Evolutionary conservation across 352 stramenopile genomes (phyloP).

Genomic region (Phytophthora pini): DNA sequence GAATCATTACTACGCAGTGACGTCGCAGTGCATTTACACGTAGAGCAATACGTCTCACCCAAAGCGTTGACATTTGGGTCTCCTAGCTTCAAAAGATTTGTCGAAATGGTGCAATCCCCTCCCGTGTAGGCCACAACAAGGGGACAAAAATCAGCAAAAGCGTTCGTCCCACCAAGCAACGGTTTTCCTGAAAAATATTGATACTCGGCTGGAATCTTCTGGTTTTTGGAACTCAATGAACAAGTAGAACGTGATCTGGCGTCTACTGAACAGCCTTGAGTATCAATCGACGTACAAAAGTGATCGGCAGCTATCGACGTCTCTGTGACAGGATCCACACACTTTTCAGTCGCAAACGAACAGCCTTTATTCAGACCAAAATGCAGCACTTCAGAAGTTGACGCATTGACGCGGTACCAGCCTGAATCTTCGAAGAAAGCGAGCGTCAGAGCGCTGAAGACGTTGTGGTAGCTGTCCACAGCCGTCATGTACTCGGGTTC

Average conservation of each 20-base stretch:
- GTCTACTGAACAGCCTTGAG: constrained; percentile 74
- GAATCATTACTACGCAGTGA: constrained; percentile 67
- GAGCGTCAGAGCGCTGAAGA: constrained; percentile 66
- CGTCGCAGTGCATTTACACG: constrained; percentile 68
- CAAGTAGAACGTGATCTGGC: constrained; percentile 64
- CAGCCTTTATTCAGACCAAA: constrained; percentile 69
- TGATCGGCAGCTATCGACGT: constrained; percentile 47
- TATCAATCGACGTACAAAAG: constrained; percentile 48
- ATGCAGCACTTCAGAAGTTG: constrained; percentile 52
- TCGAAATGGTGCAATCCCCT: constrained; percentile 56
- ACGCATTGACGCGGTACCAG: constrained; percentile 70
- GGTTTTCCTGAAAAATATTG: constrained; percentile 66
- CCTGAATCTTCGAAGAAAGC: constrained; percentile 82
- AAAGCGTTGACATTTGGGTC: constrained; percentile 64
- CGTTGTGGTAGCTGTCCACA: constrained; percentile 68
- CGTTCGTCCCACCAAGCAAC: constrained; percentile 51
- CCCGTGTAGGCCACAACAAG: constrained; percentile 61
- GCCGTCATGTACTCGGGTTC: constrained; percentile 80
- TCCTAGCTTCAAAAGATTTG: constrained; percentile 50
- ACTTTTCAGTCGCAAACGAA: constrained; percentile 62
- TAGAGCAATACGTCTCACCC: constrained; percentile 75
- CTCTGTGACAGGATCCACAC: constrained; percentile 52
- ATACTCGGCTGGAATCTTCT: constrained; percentile 50
- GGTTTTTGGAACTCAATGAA: constrained; percentile 38
- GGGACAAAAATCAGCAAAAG: constrained; percentile 70